Conservation (phyloP, 2,329 filamentous ascomycete species). For the Trichophyton equinum region DNA sequence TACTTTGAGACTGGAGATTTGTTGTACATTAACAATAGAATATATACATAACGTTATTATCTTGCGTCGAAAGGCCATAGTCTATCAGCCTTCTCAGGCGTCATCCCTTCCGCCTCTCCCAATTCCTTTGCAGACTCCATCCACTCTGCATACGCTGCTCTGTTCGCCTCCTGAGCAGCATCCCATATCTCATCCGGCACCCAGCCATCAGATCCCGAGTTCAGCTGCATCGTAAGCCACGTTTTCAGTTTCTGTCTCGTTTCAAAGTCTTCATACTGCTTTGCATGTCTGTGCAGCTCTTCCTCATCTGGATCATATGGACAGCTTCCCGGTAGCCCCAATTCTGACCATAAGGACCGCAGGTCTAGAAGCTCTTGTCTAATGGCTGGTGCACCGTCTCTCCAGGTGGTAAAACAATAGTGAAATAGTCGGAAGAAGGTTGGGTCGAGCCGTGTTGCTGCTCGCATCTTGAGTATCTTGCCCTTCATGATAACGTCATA, state of each 20-base stretch:
- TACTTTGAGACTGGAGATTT: background rate
- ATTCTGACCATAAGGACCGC: background rate
- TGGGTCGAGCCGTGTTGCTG: background rate
- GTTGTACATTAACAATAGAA: background rate
- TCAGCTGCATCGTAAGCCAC: background rate
- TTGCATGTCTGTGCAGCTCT: background rate
- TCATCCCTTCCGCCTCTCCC: background rate
- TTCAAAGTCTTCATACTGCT: background rate
- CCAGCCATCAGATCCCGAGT: background rate
- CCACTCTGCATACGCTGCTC: background rate
- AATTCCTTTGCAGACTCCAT: background rate
- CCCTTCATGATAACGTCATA: background rate
- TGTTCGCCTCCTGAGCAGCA: background rate
- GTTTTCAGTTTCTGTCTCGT: background rate
- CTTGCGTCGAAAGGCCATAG: background rate
- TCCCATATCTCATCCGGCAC: background rate
- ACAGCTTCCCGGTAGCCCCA: background rate
- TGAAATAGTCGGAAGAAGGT: background rate
- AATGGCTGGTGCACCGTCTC: background rate
- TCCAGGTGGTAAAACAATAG: background rate
- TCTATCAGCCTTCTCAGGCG: background rate
- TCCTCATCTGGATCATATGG: background rate
- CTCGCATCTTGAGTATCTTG: background rate
- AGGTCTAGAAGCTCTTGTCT: background rate
- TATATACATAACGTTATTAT: background rate